Percentiles rank a stretch among this genome's conserved stretches.
These are phyloP conservation scores for Lactifluus volemus DNA, from an alignment of 768 basidiomycete genomes.

Conservation along the genomic window DNA sequence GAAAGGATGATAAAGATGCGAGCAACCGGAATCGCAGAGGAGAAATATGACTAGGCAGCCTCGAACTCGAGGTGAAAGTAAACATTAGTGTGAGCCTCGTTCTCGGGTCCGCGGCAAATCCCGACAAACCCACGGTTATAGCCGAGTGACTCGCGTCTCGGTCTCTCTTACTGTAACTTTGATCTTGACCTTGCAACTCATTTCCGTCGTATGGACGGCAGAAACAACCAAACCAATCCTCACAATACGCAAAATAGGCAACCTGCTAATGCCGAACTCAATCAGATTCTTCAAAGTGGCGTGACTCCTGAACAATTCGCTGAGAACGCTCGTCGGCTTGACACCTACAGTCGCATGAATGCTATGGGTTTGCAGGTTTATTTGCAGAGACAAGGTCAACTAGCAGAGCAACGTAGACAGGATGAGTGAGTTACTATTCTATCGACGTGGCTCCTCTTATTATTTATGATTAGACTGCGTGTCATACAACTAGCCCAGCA, in stretches of 20 bases:
- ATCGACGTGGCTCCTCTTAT: not conserved
- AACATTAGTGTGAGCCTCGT: not conserved
- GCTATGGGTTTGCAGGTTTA: conserved; percentile 10
- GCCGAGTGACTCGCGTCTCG: not conserved
- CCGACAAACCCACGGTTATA: not conserved
- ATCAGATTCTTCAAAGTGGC: not conserved
- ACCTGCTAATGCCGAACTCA: not conserved
- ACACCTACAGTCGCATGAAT: conserved; percentile 7
- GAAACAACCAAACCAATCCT: conserved; percentile 1
- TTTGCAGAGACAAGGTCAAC: conserved; percentile 4
- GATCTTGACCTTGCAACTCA: not conserved
- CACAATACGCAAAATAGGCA: not conserved
- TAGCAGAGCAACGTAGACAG: conserved; percentile 10
- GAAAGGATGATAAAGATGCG: conserved; percentile 41
- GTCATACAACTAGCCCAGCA: conserved; percentile 11
- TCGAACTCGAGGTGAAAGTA: not conserved
- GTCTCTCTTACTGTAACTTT: not conserved
- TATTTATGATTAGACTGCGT: not conserved
- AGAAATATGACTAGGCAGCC: not conserved
- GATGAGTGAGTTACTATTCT: conserved; percentile 5
- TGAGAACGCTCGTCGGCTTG: conserved; percentile 12
- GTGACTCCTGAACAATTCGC: conserved; percentile 14
- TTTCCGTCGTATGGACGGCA: conserved; percentile 2
- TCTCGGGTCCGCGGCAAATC: not conserved
- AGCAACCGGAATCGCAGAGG: conserved; percentile 32